A percentile compares a stretch with the other conserved stretches of the same genome.
phyloP scores from a whole-genome alignment of 345 rosid genomes.

The Raphanus sativus region DNA sequence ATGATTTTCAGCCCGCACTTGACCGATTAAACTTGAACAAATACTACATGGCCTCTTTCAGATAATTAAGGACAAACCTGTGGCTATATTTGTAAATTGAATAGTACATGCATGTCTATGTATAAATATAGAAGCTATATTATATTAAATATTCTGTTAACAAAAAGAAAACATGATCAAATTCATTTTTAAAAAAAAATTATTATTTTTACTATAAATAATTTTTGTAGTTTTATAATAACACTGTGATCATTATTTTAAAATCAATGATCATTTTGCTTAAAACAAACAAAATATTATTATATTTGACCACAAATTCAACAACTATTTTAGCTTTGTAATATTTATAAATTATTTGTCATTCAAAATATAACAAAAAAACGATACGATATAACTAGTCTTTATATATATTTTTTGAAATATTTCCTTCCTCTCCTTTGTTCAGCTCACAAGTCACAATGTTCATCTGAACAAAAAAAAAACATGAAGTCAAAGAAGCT shows the following conservation, averaged over 20 bases:
- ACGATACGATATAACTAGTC: neutral
- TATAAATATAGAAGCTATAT: neutral
- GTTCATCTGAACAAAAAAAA: slow-evolving; percentile 11
- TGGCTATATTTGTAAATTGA: neutral
- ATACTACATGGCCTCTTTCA: neutral
- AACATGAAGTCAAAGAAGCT: slow-evolving; percentile 18
- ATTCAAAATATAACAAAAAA: neutral
- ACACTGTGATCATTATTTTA: neutral
- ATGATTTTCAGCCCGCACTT: neutral
- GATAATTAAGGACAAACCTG: slow-evolving; percentile 3
- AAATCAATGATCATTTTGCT: neutral
- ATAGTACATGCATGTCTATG: neutral
- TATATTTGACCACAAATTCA: neutral
- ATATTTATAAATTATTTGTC: no score
- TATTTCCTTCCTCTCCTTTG: neutral
- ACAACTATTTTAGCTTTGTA: neutral
- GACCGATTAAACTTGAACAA: slow-evolving; percentile 2
- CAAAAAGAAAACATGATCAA: neutral
- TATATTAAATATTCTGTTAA: neutral
- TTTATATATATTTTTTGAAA: neutral
- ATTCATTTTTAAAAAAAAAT: neutral
- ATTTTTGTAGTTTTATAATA: neutral
- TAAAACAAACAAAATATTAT: neutral
- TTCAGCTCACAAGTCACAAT: neutral
- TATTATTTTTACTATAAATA: neutral